phyloP scores from a whole-genome alignment of 768 basidiomycete genomes.

The Amanita inopinata region DNA sequence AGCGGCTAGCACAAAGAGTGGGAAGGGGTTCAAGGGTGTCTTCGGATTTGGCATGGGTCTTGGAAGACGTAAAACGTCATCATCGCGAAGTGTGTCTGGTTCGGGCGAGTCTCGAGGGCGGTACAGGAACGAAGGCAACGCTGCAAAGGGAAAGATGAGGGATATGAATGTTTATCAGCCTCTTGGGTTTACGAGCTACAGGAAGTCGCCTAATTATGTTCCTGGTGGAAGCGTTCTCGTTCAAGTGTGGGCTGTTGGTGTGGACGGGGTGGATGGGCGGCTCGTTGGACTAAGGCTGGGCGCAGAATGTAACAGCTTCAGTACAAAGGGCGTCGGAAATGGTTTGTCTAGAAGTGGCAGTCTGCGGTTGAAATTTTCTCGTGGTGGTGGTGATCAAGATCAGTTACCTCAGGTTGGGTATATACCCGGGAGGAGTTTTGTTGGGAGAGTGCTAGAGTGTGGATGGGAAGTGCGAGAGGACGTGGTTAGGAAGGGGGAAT shows the following conservation, averaged over 20 bases:
- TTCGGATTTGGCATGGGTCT: constrained; percentile 9
- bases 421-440: constrained; percentile 82
- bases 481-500: constrained; percentile 66
- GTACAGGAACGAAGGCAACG: constrained; percentile 2
- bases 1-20: constrained; percentile 9
- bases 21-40: constrained; percentile 13
- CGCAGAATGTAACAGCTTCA: constrained; percentile 8
- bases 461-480: constrained; percentile 73
- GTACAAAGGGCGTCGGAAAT: constrained; percentile 3
- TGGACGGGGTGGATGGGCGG: constrained; percentile 66
- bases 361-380: constrained; percentile 8
- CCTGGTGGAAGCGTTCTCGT: constrained; percentile 63
- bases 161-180: constrained; percentile 16
- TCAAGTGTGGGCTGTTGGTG: constrained; percentile 83
- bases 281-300: constrained; percentile 45
- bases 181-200: constrained; percentile 62
- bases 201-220: constrained; percentile 65
- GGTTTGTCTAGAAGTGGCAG: constrained; percentile 13
- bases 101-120: constrained; percentile 14
- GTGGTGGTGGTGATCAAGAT: constrained; percentile 4
- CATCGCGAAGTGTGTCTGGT: constrained; percentile 1
- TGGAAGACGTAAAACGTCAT: constrained; percentile 13
- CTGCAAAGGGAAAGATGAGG: constrained; percentile 16
- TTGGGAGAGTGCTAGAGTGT: constrained; percentile 73
- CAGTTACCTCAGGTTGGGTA: constrained; percentile 46